Evolutionary conservation across 495 filamentous ascomycete species (phyloP).

Genomic region (Talaromyces borbonicus): DNA sequence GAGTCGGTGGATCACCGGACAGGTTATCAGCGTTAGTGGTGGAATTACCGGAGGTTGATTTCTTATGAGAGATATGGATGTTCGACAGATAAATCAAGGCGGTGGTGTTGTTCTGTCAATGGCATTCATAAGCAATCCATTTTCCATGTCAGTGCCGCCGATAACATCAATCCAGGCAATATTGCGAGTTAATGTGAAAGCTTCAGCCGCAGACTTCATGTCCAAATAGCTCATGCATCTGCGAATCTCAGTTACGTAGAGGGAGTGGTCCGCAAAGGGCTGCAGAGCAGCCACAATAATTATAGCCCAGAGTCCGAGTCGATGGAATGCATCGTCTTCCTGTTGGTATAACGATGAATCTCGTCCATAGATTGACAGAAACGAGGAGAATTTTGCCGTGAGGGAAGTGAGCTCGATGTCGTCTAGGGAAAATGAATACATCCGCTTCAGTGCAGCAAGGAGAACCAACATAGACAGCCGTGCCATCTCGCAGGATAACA

Average conservation of each 20-base stretch:
- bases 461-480: background rate
- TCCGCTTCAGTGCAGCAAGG: background rate
- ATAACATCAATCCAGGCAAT: conserved; percentile 1
- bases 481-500: background rate
- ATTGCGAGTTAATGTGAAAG: background rate
- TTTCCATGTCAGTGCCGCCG: background rate
- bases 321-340: background rate
- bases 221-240: background rate
- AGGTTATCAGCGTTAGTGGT: conserved; percentile 37
- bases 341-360: background rate
- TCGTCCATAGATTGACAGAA: background rate
- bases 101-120: background rate
- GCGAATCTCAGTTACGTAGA: background rate
- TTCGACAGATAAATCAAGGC: background rate
- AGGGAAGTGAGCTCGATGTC: background rate
- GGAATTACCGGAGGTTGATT: conserved; percentile 18
- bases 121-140: background rate
- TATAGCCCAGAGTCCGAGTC: background rate
- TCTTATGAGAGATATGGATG: background rate
- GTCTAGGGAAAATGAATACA: background rate
- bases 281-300: conserved; percentile 1
- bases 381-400: background rate
- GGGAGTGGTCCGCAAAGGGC: background rate
- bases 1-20: conserved; percentile 41
- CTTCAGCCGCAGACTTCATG: background rate